A percentile compares a stretch with the other conserved stretches of the same genome.
phyloP scores from a whole-genome alignment of 192 early-diverging fungal species.

The Podila epigama region DNA sequence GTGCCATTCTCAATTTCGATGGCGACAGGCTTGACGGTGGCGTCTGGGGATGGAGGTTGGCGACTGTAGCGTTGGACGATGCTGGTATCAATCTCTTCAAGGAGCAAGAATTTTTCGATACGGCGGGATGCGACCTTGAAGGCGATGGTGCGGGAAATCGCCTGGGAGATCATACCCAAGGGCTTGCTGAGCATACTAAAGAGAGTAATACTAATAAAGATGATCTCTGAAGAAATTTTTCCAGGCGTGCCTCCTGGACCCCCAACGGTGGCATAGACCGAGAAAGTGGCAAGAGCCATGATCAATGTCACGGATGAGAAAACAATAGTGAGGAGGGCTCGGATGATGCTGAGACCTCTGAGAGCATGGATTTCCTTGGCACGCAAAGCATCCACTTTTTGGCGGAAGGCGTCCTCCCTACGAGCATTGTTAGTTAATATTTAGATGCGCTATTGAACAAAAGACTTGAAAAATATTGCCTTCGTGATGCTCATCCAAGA shows the following conservation, averaged over 20 bases:
- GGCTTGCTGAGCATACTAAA: constrained; percentile 69
- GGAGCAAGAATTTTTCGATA: constrained; percentile 52
- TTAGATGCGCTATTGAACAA: not conserved
- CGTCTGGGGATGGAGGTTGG: constrained; percentile 1
- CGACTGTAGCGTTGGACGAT: constrained; percentile 26
- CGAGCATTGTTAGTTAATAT: not conserved
- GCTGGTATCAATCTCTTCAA: constrained; percentile 38
- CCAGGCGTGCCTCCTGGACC: constrained; percentile 37
- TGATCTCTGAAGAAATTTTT: constrained; percentile 44
- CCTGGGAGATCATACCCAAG: constrained; percentile 60
- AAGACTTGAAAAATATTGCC: not conserved
- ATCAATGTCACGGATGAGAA: constrained; percentile 36
- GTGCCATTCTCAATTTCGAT: constrained; percentile 30
- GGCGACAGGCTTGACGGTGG: not conserved
- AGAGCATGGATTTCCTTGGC: constrained; percentile 24
- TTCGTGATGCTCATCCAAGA: not conserved
- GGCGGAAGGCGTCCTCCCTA: constrained; percentile 31
- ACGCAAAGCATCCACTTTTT: constrained; percentile 17
- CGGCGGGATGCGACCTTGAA: constrained; percentile 64
- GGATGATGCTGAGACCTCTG: constrained; percentile 19
- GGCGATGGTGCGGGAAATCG: constrained; percentile 60
- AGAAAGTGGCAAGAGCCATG: constrained; percentile 31
- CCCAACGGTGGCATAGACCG: constrained; percentile 14
- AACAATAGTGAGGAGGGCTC: constrained; percentile 21
- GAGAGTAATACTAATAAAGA: constrained; percentile 71